Evolutionary conservation across 169 alveolate species (phyloP), one percentile per base, ranked within the genome.

Genomic region (Plasmodium vivax): DNA sequence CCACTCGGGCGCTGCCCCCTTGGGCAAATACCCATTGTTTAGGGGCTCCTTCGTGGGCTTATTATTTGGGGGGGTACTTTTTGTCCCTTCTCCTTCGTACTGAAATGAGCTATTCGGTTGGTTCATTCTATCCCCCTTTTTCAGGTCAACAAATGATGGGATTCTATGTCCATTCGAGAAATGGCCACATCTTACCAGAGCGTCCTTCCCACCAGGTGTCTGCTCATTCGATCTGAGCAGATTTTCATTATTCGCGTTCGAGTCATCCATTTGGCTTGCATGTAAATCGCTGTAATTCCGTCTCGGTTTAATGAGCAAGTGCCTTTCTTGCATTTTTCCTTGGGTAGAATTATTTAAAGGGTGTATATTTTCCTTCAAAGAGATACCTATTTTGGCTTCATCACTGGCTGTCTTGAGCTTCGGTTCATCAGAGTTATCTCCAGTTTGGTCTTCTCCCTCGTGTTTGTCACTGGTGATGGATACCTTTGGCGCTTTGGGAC

Each of bases 401-500:
- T 75, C 54, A 56, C 81, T 30, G 77, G 7, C 45, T 16, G 10
- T 14, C 83, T 87, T 36, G 47, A 79, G 23, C 45, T 75, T 71
- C 10, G 77, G 2, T 8, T 87, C 82, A 41, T 38, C 41, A 5
- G 51, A 27, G 19, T 23, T 14, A 14, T 27, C 45, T 54, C 12
- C 16, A 2, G 14, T 30, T 23, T 38, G 23, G 16, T 12, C 14
- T n/a, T n/a, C 71, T 43, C 68, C 30, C 19, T 72, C 27, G 19
- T 34, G 41, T 19, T 87, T 77, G 47, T 12, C 82, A 32, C 32
- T 87, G n/a, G 34, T 27, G 16, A 19, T 77, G 36, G 68, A 38
- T 27, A n/a, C 32, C 71, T 87, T 87, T 41, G 81, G 73, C 8
- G 75, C 47, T 36, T 87, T 87, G 30, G 93, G 93, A 51, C 51